Percentiles rank a stretch among this genome's conserved stretches.
Evolutionary conservation across 2,329 filamentous ascomycete genomes (phyloP).

Genomic region (Neopestalotiopsis rosae): DNA sequence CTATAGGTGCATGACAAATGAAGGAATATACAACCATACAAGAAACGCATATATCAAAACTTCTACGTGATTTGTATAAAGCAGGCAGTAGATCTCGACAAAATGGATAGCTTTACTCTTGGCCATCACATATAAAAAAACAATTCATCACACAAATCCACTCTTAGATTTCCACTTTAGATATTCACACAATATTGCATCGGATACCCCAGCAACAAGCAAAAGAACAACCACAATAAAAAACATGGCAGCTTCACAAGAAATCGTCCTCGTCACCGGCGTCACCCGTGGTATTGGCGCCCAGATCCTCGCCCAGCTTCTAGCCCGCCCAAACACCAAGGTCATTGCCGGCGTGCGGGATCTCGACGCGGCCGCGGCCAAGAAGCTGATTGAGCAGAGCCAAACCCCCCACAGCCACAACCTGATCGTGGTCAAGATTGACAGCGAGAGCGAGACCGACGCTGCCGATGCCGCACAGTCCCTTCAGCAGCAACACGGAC

Average conservation of each 20-base stretch:
- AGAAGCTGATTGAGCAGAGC: conserved; percentile 5
- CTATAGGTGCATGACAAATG: not conserved
- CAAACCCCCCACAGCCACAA: not conserved
- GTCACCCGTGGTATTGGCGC: conserved; percentile 7
- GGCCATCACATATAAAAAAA: not conserved
- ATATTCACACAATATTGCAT: not conserved
- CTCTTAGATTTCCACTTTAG: not conserved
- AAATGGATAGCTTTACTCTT: not conserved
- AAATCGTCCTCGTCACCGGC: conserved; percentile 7
- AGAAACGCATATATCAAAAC: not conserved
- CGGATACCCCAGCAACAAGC: too few species aligned
- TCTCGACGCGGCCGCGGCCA: not conserved
- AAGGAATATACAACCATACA: not conserved
- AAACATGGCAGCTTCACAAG: conserved; percentile 1
- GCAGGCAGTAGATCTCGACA: not conserved
- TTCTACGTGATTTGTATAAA: not conserved
- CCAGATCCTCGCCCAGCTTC: not conserved
- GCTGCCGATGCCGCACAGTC: conserved; percentile 32
- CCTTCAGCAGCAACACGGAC: conserved; percentile 29
- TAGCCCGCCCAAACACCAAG: conserved; percentile 2
- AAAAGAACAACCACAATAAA: not conserved
- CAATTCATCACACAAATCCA: not conserved
- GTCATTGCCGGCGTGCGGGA: conserved; percentile 5
- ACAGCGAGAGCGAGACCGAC: conserved; percentile 33
- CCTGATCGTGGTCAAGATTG: conserved; percentile 38